Conservation (phyloP, 2,329 filamentous ascomycete genomes). For the Colletotrichum camelliae region DNA sequence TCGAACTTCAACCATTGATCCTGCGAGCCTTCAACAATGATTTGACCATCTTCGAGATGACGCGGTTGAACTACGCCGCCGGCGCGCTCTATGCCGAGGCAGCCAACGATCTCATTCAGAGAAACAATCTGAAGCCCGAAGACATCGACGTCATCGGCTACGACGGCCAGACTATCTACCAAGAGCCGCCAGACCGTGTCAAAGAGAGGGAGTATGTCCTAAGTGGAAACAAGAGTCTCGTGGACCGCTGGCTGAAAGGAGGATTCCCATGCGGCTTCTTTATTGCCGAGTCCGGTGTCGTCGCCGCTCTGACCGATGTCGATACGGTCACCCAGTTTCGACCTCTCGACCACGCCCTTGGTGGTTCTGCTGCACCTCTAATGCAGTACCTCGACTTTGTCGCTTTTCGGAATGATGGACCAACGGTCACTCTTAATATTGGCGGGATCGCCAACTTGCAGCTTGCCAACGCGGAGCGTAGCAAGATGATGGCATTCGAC, state of each 20-base stretch:
- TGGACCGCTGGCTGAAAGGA: conserved; percentile 29
- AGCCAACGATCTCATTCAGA: conserved; percentile 27
- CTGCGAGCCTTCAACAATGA: conserved; percentile 31
- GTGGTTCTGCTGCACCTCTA: conserved; percentile 31
- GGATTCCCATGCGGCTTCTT: conserved; percentile 28
- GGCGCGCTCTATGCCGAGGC: conserved; percentile 33
- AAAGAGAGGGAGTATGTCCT: conserved; percentile 24
- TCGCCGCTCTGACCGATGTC: conserved; percentile 31
- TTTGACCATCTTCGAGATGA: conserved; percentile 32
- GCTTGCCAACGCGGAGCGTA: conserved; percentile 29
- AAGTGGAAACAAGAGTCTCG: conserved; percentile 28
- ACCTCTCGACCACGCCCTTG: conserved; percentile 32
- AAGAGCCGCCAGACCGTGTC: conserved; percentile 30
- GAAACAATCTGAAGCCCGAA: conserved; percentile 23
- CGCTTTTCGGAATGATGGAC: conserved; percentile 29
- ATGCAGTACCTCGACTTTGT: conserved; percentile 38
- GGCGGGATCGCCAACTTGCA: conserved; percentile 36
- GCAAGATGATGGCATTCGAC: conserved; percentile 37
- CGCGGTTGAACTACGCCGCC: conserved; percentile 33
- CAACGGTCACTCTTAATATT: conserved; percentile 32
- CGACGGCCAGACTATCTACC: conserved; percentile 35
- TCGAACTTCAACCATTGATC: conserved; percentile 28
- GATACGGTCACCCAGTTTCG: conserved; percentile 34
- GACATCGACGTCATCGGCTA: conserved; percentile 34
- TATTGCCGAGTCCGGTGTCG: conserved; percentile 34